phyloP scores from a whole-genome alignment of 805 yeast species.

The Ogataea wickerhamii region DNA sequence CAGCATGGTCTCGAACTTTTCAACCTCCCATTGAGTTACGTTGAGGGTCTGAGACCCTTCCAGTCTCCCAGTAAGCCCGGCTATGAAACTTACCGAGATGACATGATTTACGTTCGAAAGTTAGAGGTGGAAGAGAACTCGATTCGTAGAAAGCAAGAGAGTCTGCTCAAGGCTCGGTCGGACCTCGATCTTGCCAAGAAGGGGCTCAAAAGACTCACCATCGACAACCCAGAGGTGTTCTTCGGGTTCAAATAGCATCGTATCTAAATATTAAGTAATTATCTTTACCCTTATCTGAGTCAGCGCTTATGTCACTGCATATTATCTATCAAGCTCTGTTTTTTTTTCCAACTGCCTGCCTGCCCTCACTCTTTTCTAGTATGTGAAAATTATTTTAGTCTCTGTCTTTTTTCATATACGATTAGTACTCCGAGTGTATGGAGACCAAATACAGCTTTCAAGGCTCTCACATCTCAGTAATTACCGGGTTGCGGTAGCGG shows the following conservation, averaged over 20 bases:
- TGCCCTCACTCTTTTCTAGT: too few species aligned
- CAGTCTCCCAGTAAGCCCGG: conserved; percentile 27
- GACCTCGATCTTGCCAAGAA: conserved; percentile 25
- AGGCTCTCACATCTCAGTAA: too few species aligned
- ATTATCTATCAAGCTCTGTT: too few species aligned
- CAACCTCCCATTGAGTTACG: conserved; percentile 30
- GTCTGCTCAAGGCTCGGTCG: conserved; percentile 12
- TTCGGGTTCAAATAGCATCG: conserved; percentile 29
- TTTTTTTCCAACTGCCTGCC: too few species aligned
- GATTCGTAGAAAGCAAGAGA: conserved; percentile 14
- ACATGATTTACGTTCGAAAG: conserved; percentile 30
- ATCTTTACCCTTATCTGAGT: too few species aligned
- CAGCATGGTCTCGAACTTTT: conserved; percentile 33
- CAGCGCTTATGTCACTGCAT: too few species aligned
- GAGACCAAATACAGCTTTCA: too few species aligned
- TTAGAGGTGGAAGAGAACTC: conserved; percentile 29
- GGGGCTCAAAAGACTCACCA: conserved; percentile 22
- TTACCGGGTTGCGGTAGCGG: too few species aligned
- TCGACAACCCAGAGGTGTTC: conserved; percentile 30
- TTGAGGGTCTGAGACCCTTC: conserved; percentile 21
- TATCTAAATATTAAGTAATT: too few species aligned
- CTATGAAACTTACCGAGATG: conserved; percentile 32
- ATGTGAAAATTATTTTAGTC: too few species aligned
- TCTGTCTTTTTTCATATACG: too few species aligned
- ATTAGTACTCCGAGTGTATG: too few species aligned